These are phyloP conservation scores for Colletotrichum tamarilloi DNA, from an alignment of 2,329 filamentous ascomycete species.

Conservation along the genomic window DNA sequence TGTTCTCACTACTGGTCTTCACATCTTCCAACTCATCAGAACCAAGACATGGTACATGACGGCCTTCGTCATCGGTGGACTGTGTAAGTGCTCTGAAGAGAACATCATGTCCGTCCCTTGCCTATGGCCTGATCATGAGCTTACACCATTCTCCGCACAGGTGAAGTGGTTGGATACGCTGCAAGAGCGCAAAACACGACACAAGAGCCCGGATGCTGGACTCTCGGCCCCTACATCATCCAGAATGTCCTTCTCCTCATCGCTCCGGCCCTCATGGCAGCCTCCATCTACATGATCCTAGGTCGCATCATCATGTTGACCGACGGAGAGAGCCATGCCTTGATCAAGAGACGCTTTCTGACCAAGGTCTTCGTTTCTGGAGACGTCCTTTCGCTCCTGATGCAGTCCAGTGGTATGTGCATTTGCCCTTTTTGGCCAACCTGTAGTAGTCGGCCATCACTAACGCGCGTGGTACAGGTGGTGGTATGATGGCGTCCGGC, in stretches of 20 bases:
- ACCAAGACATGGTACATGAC: constrained; percentile 34
- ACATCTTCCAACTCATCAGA: constrained; percentile 22
- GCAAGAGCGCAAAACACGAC: constrained; percentile 16
- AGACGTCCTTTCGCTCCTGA: constrained; percentile 59
- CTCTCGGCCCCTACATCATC: constrained; percentile 53
- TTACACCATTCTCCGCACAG: constrained; percentile 1
- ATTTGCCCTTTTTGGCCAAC: too few species aligned
- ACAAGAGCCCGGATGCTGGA: constrained; percentile 48
- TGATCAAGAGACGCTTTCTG: constrained; percentile 56
- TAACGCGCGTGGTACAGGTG: constrained; percentile 1
- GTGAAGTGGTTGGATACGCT: constrained; percentile 30
- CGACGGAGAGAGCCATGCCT: constrained; percentile 51
- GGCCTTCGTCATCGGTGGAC: constrained; percentile 29
- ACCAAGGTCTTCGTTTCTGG: constrained; percentile 63
- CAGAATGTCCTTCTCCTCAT: constrained; percentile 51
- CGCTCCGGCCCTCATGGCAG: constrained; percentile 56
- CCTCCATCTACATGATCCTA: constrained; percentile 60
- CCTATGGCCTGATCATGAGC: neutral
- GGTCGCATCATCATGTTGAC: constrained; percentile 52
- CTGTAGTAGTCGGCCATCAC: neutral
- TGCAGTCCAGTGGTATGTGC: constrained; percentile 42
- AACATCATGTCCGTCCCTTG: neutral
- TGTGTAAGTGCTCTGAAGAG: constrained; percentile 19
- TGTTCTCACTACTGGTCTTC: constrained; percentile 16
- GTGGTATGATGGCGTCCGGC: constrained; percentile 32